Evolutionary conservation across 106 monocot genomes (phyloP), one percentile per base, ranked within the genome.

Genomic region (Amphibolis antarctica): DNA sequence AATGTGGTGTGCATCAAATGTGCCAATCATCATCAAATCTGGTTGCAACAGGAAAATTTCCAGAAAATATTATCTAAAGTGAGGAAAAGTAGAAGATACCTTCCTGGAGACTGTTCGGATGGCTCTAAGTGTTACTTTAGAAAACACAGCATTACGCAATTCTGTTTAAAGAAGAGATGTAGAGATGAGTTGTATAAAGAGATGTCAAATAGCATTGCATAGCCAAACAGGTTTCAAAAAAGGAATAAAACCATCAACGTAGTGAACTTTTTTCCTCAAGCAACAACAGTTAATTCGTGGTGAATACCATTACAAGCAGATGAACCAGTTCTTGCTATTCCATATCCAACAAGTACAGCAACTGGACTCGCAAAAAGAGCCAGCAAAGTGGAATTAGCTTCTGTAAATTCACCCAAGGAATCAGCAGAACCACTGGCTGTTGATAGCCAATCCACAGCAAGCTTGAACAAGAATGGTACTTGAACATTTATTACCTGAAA

Each of bases 401-500:
- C 79, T 45, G 69, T 77, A 66, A 91, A 91, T 61, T 87, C 75
- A 72, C 82, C 75, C 53, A 98, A 28, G 44, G 86, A 67, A 46
- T 17, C 70, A 66, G 65, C 67, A 72, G 83, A 65, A 48, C 87
- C 82, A 45, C 77, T 75, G 1, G 74, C 42, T 50, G 82, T 78
- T 63, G 98, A 74, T 47, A 98, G 77, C 98, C 98, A 98, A 83
- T 98, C 98, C 68, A 98, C 86, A 63, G 98, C 86, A 73, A 91
- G 84, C 82, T 98, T 98, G 80, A 98, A 98, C 36, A 98, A 76
- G 78, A 85, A 87, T 49, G 98, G 98, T 14, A 98, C 87, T 91
- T 98, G 98, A 59, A 98, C 91, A 79, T 98, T 98, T 78, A 98
- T 82, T 46, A 98, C 91, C 96, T 98, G 68, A 57, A 65, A 36